Percentiles rank a stretch among this genome's conserved stretches.
Evolutionary conservation across 192 early-diverging fungal genomes (phyloP).

Genomic region (Pilobolus umbonatus): DNA sequence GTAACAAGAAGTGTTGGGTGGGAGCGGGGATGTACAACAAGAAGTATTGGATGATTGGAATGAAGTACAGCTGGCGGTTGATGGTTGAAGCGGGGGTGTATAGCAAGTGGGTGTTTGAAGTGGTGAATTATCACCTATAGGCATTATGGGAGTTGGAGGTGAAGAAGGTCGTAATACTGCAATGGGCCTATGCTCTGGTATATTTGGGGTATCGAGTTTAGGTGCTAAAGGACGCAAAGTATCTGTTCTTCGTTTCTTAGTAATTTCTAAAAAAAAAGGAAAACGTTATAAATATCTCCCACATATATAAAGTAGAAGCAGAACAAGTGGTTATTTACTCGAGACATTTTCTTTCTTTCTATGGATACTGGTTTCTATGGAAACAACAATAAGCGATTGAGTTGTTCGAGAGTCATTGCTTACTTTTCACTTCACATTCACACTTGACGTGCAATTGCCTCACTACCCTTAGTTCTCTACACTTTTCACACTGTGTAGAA

Average conservation of each 20-base stretch:
- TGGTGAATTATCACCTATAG: too few relatives aligned
- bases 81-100: too few relatives aligned
- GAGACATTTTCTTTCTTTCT: background rate
- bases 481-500: slow-evolving; percentile 58
- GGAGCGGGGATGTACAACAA: too few relatives aligned
- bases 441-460: slow-evolving; percentile 65
- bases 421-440: slow-evolving; percentile 36
- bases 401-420: background rate
- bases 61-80: too few relatives aligned
- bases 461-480: slow-evolving; percentile 58
- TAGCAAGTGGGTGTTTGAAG: too few relatives aligned
- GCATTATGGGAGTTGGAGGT: background rate
- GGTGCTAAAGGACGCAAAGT: slow-evolving; percentile 4
- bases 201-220: background rate
- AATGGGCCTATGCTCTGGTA: background rate
- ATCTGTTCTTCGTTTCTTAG: background rate
- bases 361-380: background rate
- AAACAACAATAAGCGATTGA: background rate
- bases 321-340: too few relatives aligned
- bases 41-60: too few relatives aligned
- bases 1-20: too few relatives aligned
- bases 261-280: too few relatives aligned
- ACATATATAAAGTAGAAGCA: too few relatives aligned
- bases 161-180: background rate
- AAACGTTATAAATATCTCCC: too few relatives aligned